Percentiles rank a stretch among this genome's conserved stretches.
Evolutionary conservation across 2,329 filamentous ascomycete genomes (phyloP).

Genomic region (Rachicladosporium sp.): DNA sequence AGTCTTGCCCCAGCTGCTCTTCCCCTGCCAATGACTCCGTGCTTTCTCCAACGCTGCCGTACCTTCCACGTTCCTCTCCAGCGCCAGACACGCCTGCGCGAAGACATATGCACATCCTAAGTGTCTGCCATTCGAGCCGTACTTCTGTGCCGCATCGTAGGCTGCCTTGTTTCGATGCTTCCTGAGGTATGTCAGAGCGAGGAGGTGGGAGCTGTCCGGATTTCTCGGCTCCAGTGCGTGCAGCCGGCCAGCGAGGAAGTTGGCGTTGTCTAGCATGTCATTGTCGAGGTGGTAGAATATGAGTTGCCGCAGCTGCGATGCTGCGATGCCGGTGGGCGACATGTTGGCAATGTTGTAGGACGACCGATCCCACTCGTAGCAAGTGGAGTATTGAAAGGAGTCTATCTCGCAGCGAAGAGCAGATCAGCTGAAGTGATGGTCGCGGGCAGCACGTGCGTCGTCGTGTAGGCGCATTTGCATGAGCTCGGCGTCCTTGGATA

Average conservation of each 20-base stretch:
- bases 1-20: slow-evolving; percentile 66
- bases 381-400: neutral
- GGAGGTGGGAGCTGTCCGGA: slow-evolving; percentile 67
- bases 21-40: slow-evolving; percentile 60
- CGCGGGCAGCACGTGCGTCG: no score
- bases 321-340: slow-evolving; percentile 45
- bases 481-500: no score
- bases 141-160: slow-evolving; percentile 65
- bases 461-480: no score
- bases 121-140: slow-evolving; percentile 59
- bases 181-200: slow-evolving; percentile 74
- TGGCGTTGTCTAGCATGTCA: slow-evolving; percentile 73
- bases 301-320: slow-evolving; percentile 50
- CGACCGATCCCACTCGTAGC: no score
- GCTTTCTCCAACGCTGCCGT: slow-evolving; percentile 74
- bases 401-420: neutral
- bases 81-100: slow-evolving; percentile 71
- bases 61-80: slow-evolving; percentile 71
- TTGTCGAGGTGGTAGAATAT: slow-evolving; percentile 77
- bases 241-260: slow-evolving; percentile 84
- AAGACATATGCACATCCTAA: slow-evolving; percentile 84
- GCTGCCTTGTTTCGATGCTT: slow-evolving; percentile 75
- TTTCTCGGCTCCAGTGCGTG: slow-evolving; percentile 72
- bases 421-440: neutral
- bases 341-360: no score